Conservation (phyloP, 768 basidiomycete species). For the Rhizopogon roseolus region DNA sequence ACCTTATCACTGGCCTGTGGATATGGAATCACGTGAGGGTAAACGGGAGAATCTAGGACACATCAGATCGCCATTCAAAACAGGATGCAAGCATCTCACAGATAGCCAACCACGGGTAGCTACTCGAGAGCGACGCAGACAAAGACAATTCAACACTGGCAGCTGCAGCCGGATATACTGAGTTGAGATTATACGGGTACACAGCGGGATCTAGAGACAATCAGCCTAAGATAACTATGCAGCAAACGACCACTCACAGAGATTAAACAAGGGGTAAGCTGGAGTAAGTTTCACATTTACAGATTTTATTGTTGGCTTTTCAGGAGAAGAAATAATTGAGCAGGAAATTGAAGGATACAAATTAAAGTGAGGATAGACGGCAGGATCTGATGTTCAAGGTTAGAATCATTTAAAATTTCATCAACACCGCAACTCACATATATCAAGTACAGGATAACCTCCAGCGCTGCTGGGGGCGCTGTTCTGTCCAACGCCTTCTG, state of each 20-base stretch:
- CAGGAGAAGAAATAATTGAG: background rate
- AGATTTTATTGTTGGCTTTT: background rate
- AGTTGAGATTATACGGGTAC: constrained; percentile 36
- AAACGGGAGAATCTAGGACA: constrained; percentile 16
- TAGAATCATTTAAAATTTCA: background rate
- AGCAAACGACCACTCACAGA: constrained; percentile 26
- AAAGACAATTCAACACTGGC: background rate
- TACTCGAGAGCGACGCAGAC: constrained; percentile 7
- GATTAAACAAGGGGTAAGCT: constrained; percentile 18
- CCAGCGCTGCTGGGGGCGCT: background rate
- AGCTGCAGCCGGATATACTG: constrained; percentile 28
- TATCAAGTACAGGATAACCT: constrained; percentile 18
- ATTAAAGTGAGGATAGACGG: constrained; percentile 36
- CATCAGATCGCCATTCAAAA: constrained; percentile 2
- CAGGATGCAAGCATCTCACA: constrained; percentile 22
- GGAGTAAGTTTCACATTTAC: constrained; percentile 7
- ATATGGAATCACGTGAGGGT: constrained; percentile 16
- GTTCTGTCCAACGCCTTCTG: background rate
- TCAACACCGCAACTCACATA: constrained; percentile 1
- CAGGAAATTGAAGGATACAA: constrained; percentile 28
- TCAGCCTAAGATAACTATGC: background rate
- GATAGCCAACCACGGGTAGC: constrained; percentile 33
- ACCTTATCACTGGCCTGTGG: constrained; percentile 6
- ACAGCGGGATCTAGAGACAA: constrained; percentile 28
- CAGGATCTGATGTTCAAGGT: constrained; percentile 25